phyloP scores from a whole-genome alignment of 345 rosid genomes.

The Eucalyptus sp. region DNA sequence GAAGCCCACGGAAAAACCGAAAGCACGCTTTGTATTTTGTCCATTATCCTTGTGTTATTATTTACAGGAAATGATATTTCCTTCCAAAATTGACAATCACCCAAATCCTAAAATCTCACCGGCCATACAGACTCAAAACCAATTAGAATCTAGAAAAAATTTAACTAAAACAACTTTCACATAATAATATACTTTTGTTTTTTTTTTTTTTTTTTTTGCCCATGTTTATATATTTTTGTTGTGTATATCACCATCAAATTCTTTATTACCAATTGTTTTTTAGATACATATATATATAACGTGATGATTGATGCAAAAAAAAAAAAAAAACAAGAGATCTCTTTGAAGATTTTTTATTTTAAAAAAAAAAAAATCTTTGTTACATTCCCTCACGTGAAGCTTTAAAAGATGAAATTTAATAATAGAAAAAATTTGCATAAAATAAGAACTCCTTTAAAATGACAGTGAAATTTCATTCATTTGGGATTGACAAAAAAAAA shows the following conservation, averaged over 20 bases:
- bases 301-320: neutral
- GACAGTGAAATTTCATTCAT: neutral
- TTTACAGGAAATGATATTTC: neutral
- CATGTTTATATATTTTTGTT: neutral
- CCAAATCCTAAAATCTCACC: neutral
- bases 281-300: no score
- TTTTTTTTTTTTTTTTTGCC: no score
- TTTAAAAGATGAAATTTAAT: neutral
- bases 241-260: neutral
- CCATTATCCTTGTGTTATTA: neutral
- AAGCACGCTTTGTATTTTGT: neutral
- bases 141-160: neutral
- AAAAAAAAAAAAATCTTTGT: neutral
- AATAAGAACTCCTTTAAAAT: neutral
- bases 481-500: neutral
- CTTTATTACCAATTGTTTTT: neutral
- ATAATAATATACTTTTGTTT: neutral
- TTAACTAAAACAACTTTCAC: neutral
- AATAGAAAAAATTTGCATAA: neutral
- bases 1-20: neutral
- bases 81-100: neutral
- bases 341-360: neutral
- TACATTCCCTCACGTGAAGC: neutral
- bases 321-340: neutral
- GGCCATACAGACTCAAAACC: neutral